A percentile compares a stretch with the other conserved stretches of the same genome.
phyloP scores from a whole-genome alignment of 2,329 filamentous ascomycete species.

The Apiospora kogelbergensis region DNA sequence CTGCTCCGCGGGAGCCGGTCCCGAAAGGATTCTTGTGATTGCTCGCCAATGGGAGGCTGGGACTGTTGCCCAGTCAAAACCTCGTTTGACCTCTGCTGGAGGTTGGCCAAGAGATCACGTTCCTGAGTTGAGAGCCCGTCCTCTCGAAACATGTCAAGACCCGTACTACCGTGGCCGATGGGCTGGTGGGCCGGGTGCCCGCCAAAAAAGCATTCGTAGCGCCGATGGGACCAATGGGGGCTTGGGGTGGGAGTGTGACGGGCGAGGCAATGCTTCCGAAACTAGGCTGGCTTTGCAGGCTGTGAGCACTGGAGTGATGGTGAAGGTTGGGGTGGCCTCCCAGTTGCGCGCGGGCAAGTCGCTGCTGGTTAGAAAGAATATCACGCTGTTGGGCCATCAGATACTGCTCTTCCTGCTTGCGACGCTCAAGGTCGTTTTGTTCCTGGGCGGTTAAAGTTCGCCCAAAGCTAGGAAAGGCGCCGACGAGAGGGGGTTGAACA shows the following conservation, averaged over 20 bases:
- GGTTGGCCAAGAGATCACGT: slow-evolving; percentile 50
- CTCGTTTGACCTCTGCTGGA: slow-evolving; percentile 33
- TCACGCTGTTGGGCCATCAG: slow-evolving; percentile 96
- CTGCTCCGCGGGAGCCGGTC: slow-evolving; percentile 50
- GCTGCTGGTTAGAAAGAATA: slow-evolving; percentile 83
- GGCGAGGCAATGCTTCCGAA: slow-evolving; percentile 95
- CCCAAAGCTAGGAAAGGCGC: slow-evolving; percentile 93
- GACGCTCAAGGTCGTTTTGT: slow-evolving; percentile 92
- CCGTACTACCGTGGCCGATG: slow-evolving; percentile 40
- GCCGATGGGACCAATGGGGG: slow-evolving; percentile 57
- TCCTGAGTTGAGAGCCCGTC: slow-evolving; percentile 66
- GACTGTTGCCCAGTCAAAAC: slow-evolving; percentile 32
- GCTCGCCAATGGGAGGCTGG: slow-evolving; percentile 39
- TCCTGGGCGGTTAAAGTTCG: slow-evolving; percentile 96
- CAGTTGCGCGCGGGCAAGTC: slow-evolving; percentile 71
- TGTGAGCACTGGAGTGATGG: slow-evolving; percentile 93
- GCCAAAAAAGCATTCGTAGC: slow-evolving; percentile 73
- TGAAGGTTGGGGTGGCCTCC: slow-evolving; percentile 64
- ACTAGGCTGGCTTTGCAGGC: slow-evolving; percentile 94
- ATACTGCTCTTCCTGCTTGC: slow-evolving; percentile 98
- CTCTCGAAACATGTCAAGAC: slow-evolving; percentile 59
- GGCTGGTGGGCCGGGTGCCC: slow-evolving; percentile 42
- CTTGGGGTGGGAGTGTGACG: slow-evolving; percentile 57
- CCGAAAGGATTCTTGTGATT: slow-evolving; percentile 39
- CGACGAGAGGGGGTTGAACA: slow-evolving; percentile 85